These are phyloP conservation scores for Fusarium sp. DNA, from an alignment of 2,329 filamentous ascomycete genomes.

Conservation along the genomic window DNA sequence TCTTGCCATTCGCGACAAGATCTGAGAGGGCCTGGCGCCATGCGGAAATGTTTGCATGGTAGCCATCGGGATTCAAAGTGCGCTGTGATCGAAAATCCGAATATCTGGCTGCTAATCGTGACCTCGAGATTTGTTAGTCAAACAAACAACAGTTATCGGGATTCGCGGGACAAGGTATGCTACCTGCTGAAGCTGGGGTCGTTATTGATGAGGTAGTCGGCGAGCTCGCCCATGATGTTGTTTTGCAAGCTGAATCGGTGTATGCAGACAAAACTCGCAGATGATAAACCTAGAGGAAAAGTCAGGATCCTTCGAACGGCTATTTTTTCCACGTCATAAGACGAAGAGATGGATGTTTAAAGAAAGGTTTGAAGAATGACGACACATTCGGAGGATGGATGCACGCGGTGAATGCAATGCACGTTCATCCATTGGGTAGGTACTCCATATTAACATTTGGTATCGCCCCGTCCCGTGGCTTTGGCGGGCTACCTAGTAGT, in stretches of 20 bases:
- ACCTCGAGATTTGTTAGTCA: conserved; percentile 56
- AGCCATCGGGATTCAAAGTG: conserved; percentile 85
- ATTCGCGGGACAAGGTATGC: background rate
- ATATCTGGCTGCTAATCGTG: conserved; percentile 85
- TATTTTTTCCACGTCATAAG: background rate
- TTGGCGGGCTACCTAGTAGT: background rate
- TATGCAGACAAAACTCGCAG: background rate
- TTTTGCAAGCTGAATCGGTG: background rate
- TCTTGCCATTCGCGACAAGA: conserved; percentile 70
- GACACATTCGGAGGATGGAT: conserved; percentile 23
- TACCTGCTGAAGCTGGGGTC: conserved; percentile 70
- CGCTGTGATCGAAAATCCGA: conserved; percentile 83
- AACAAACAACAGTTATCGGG: background rate
- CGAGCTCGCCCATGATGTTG: conserved; percentile 69
- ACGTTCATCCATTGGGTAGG: background rate
- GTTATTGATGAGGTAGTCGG: conserved; percentile 70
- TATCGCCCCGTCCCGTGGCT: background rate
- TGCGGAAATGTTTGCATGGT: conserved; percentile 78
- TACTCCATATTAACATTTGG: background rate
- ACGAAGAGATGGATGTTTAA: background rate
- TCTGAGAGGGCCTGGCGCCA: conserved; percentile 81
- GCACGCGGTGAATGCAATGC: conserved; percentile 17
- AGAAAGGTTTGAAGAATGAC: conserved; percentile 19
- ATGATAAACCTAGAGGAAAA: background rate
- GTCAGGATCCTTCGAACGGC: background rate